A percentile compares a stretch with the other conserved stretches of the same genome.
Conservation (phyloP, 257 asterid genomes). For the Salvia splendens region DNA sequence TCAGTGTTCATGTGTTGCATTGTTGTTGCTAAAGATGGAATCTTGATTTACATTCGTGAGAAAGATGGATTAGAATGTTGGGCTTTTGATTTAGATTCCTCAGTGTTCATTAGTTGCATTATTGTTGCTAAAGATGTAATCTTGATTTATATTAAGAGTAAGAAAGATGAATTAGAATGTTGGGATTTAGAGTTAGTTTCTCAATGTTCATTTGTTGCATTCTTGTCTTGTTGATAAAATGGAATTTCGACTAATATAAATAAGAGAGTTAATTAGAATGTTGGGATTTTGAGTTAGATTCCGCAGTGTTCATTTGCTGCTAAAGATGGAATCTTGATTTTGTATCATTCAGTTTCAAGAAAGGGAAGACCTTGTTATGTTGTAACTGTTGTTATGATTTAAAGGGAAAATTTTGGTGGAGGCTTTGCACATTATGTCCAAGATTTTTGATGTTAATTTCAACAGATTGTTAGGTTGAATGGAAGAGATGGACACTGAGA, state of each 20-base stretch:
- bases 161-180: neutral
- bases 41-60: neutral
- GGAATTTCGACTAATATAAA: neutral
- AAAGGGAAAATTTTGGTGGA: neutral
- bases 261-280: neutral
- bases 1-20: conserved; percentile 12
- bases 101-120: conserved; percentile 17
- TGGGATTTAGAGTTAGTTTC: conserved; percentile 18
- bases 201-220: conserved; percentile 10
- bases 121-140: conserved; percentile 31
- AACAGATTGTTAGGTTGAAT: conserved; percentile 31
- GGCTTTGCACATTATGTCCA: conserved; percentile 18
- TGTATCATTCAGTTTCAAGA: conserved; percentile 9
- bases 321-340: conserved; percentile 28
- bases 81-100: conserved; percentile 20
- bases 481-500: conserved; percentile 46
- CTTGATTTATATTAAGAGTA: too few relatives aligned
- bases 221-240: conserved; percentile 26
- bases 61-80: conserved; percentile 2
- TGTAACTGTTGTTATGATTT: conserved; percentile 2
- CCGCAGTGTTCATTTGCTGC: conserved; percentile 16
- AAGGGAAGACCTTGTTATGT: conserved; percentile 17
- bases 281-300: conserved; percentile 20
- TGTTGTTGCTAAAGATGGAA: conserved; percentile 33
- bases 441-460: conserved; percentile 16